Percentiles rank a stretch among this genome's conserved stretches.
These are phyloP conservation scores for Dimocarpus longan DNA, from an alignment of 345 rosid species.

Conservation along the genomic window DNA sequence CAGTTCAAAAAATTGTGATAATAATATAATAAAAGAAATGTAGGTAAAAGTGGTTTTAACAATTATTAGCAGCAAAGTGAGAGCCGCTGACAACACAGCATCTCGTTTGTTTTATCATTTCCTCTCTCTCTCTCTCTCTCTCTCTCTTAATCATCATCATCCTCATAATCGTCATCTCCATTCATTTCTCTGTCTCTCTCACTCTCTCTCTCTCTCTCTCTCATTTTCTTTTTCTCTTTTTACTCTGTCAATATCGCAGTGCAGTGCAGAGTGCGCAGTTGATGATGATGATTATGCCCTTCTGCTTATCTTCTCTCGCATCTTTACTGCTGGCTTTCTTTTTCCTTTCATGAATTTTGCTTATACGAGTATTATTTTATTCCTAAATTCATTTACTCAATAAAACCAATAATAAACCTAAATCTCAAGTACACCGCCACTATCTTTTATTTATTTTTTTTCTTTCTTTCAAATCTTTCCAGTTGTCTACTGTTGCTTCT, in stretches of 20 bases:
- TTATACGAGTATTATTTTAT: neutral
- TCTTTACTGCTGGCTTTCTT: conserved; percentile 30
- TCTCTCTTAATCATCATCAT: conserved; percentile 62
- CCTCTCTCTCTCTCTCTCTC: conserved; percentile 38
- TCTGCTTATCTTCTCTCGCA: conserved; percentile 26
- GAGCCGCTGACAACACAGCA: conserved; percentile 77
- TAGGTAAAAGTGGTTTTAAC: conserved; percentile 50
- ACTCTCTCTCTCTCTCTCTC: conserved; percentile 28
- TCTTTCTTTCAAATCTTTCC: conserved; percentile 20
- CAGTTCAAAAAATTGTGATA: neutral
- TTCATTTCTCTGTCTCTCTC: conserved; percentile 24
- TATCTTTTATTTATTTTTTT: conserved; percentile 24
- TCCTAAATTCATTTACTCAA: neutral
- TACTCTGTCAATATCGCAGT: conserved; percentile 32
- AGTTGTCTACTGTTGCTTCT: conserved; percentile 34
- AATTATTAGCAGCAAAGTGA: conserved; percentile 87
- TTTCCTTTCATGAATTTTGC: neutral
- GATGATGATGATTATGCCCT: conserved; percentile 43
- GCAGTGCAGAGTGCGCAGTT: conserved; percentile 26
- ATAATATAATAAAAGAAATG: conserved; percentile 26
- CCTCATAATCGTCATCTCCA: conserved; percentile 73
- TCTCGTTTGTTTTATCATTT: conserved; percentile 54
- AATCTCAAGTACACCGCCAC: conserved; percentile 40
- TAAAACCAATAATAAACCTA: conserved; percentile 18
- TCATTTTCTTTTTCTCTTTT: conserved; percentile 13